Percentiles rank a stretch among this genome's conserved stretches.
These are phyloP conservation scores for Penicillium atrosanguineum DNA, from an alignment of 495 filamentous ascomycete species.

Conservation along the genomic window DNA sequence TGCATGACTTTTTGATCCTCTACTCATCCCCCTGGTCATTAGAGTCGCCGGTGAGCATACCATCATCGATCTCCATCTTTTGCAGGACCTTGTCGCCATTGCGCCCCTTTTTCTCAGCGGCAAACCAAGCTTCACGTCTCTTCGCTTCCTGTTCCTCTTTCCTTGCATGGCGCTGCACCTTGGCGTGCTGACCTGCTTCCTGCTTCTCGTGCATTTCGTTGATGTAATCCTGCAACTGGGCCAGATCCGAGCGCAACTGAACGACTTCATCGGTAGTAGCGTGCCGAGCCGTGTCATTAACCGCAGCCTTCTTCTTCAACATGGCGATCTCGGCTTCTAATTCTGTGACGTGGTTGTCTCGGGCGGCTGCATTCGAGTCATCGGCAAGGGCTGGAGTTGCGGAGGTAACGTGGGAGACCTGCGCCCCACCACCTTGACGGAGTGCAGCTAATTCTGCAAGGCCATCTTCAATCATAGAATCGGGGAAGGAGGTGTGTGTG, in stretches of 20 bases:
- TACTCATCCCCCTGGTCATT: slow-evolving; percentile 41
- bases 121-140: slow-evolving; percentile 44
- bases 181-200: slow-evolving; percentile 34
- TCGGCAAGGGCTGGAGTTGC: slow-evolving; percentile 10
- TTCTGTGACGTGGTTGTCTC: slow-evolving; percentile 32
- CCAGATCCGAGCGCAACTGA: slow-evolving; percentile 37
- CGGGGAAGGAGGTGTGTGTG: slow-evolving; percentile 51
- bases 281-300: slow-evolving; percentile 40
- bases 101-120: slow-evolving; percentile 44
- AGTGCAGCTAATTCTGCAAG: slow-evolving; percentile 50
- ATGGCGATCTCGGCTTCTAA: slow-evolving; percentile 36
- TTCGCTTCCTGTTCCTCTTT: slow-evolving; percentile 41
- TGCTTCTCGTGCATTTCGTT: slow-evolving; percentile 42
- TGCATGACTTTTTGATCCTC: slow-evolving; percentile 5
- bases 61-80: slow-evolving; percentile 39
- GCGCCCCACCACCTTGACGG: slow-evolving; percentile 18
- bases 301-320: slow-evolving; percentile 39
- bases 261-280: slow-evolving; percentile 37
- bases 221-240: slow-evolving; percentile 41
- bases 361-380: slow-evolving; percentile 15
- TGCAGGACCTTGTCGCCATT: slow-evolving; percentile 41
- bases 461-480: slow-evolving; percentile 52
- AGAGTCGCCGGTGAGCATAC: slow-evolving; percentile 33
- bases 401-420: slow-evolving; percentile 11
- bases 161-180: slow-evolving; percentile 36